Evolutionary conservation across 73 alveolate species (phyloP).

Genomic region (Paramecium pentaurelia): DNA sequence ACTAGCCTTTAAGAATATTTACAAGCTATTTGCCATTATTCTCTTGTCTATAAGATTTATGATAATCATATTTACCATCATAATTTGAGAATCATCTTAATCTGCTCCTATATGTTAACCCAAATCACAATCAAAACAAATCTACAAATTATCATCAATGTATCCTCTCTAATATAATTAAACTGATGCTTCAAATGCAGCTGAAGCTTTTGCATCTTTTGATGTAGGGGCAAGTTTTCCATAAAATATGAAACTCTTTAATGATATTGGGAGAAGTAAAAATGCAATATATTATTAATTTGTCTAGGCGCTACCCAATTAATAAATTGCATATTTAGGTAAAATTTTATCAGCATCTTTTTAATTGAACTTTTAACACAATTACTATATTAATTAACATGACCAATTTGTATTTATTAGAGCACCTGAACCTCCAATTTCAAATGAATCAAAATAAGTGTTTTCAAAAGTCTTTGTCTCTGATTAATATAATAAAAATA

Average conservation of each 20-base stretch:
- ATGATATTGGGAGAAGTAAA: neutral
- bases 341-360: neutral
- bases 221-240: neutral
- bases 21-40: neutral
- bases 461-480: neutral
- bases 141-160: neutral
- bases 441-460: neutral
- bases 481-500: neutral
- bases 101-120: constrained; percentile 37
- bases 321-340: constrained; percentile 20
- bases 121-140: neutral
- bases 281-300: neutral
- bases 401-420: neutral
- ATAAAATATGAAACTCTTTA: neutral
- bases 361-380: neutral
- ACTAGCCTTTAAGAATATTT: neutral
- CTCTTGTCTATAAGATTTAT: neutral
- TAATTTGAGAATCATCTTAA: neutral
- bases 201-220: neutral
- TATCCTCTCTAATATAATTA: constrained; percentile 4
- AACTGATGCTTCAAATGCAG: neutral
- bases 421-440: neutral
- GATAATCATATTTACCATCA: neutral
- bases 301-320: neutral
- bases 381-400: neutral